Base-by-base conservation (phyloP, 768 basidiomycete genomes). In the Multifurca ochricompacta region DNA sequence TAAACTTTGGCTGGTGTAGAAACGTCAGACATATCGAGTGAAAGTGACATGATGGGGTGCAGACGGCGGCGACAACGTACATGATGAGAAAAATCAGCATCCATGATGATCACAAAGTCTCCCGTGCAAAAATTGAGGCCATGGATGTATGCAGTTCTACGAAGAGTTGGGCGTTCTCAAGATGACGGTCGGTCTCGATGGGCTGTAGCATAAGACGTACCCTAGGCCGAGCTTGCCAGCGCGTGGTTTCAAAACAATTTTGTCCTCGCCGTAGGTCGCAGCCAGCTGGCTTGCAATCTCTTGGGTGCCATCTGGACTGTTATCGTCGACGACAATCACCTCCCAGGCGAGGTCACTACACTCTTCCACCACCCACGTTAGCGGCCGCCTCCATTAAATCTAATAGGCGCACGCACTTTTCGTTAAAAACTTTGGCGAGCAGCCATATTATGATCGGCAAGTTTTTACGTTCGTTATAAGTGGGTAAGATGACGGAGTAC, bases 101-200 rank as follows among this genome's bases (percentile, higher is more conserved):
- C 92, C 92, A 95, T 95, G 67, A 95, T 94, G 65, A 94, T 89
- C 19, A 93, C 90, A 71, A 93, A 95, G 69, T 91, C 89, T 8
- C 92, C 92, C 0, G 84, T 84, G 62, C 85, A 87, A 69, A 88
- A 94, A 62, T 90, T 84, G 44, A 95, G 74, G 11, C 92, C 92
- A 65, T 95, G 87, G 34, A 94, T 87, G 66, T 95, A 95, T 31
- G 92, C 92, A 19, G 92, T 93, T 52, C 90, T 92, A 58, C 51
- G 19, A 45, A 37, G 25, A 27, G 36, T 48, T 6, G 1, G 34
- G 21, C 40, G 30, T 41, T 25, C n/a, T n/a, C n/a, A n/a, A n/a
- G n/a, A n/a, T n/a, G n/a, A n/a, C n/a, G n/a, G n/a, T n/a, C n/a
- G n/a, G n/a, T n/a, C n/a, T n/a, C n/a, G n/a, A n/a, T n/a, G n/a